These are phyloP conservation scores for Chara braunii DNA, from an alignment of 139 green algal species.

Conservation along the genomic window DNA sequence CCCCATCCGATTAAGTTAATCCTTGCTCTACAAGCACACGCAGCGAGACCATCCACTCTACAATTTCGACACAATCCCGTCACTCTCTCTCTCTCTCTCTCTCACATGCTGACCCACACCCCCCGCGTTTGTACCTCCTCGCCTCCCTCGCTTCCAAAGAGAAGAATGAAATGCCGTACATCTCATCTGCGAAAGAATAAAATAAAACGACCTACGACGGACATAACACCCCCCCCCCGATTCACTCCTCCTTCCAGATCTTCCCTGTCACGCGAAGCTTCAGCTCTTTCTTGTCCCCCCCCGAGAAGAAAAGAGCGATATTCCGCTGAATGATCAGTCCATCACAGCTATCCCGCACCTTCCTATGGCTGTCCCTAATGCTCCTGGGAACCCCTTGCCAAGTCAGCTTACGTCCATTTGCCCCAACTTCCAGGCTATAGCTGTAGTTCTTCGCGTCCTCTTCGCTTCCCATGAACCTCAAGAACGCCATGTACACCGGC, in stretches of 20 bases:
- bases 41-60: too few species aligned
- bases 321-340: constrained; percentile 26
- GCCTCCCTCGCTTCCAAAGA: too few species aligned
- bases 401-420: constrained; percentile 26
- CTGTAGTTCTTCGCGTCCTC: constrained; percentile 25
- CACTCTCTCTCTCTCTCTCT: too few species aligned
- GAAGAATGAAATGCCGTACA: too few species aligned
- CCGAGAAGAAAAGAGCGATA: constrained; percentile 27
- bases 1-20: too few species aligned
- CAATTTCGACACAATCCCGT: too few species aligned
- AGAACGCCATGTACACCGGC: constrained; percentile 36
- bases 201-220: too few species aligned
- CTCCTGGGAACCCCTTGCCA: constrained; percentile 30
- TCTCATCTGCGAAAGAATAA: too few species aligned
- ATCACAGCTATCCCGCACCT: constrained; percentile 21
- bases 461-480: constrained; percentile 38
- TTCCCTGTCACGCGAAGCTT: constrained; percentile 28
- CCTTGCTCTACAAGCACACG: too few species aligned
- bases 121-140: too few species aligned
- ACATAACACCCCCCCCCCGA: too few species aligned
- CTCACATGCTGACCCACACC: too few species aligned
- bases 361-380: constrained; percentile 29
- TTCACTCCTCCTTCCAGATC: constrained; percentile 35
- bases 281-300: constrained; percentile 32
- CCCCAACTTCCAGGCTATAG: constrained; percentile 35